phyloP scores from a whole-genome alignment of 2,329 filamentous ascomycete genomes.

The Colletotrichum zoysiae region DNA sequence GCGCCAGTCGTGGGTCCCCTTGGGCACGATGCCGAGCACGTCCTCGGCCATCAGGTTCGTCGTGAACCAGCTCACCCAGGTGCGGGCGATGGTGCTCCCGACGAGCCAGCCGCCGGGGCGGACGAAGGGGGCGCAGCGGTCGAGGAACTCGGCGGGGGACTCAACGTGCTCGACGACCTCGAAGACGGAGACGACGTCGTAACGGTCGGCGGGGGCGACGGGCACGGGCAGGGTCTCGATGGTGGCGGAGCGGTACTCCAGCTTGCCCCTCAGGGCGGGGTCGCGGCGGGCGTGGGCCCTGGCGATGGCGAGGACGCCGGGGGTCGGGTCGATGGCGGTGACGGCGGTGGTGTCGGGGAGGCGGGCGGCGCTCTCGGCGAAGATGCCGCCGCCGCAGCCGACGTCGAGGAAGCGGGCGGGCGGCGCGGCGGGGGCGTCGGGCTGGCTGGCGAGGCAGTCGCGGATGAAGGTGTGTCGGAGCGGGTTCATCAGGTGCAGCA shows the following conservation, averaged over 20 bases:
- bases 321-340: constrained; percentile 82
- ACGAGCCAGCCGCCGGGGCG: constrained; percentile 94
- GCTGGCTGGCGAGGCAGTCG: constrained; percentile 71
- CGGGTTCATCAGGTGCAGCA: constrained; percentile 98
- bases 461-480: constrained; percentile 93
- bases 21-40: constrained; percentile 86
- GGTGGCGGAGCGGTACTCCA: constrained; percentile 81
- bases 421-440: constrained; percentile 53
- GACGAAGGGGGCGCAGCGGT: constrained; percentile 79
- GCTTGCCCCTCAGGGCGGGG: constrained; percentile 72
- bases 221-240: constrained; percentile 76
- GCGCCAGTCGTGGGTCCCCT: constrained; percentile 94
- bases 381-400: constrained; percentile 96
- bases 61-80: constrained; percentile 88
- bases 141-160: constrained; percentile 79
- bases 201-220: constrained; percentile 58
- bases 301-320: constrained; percentile 80
- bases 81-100: constrained; percentile 91
- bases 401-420: constrained; percentile 81
- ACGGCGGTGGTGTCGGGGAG: constrained; percentile 73
- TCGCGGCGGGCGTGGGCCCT: constrained; percentile 80
- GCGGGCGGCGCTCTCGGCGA: constrained; percentile 87
- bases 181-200: constrained; percentile 88
- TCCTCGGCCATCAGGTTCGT: constrained; percentile 95
- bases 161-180: constrained; percentile 96